Percentiles rank a stretch among this genome's conserved stretches.
Conservation (phyloP, 805 yeast species). For the Yamadazyma laniorum region DNA sequence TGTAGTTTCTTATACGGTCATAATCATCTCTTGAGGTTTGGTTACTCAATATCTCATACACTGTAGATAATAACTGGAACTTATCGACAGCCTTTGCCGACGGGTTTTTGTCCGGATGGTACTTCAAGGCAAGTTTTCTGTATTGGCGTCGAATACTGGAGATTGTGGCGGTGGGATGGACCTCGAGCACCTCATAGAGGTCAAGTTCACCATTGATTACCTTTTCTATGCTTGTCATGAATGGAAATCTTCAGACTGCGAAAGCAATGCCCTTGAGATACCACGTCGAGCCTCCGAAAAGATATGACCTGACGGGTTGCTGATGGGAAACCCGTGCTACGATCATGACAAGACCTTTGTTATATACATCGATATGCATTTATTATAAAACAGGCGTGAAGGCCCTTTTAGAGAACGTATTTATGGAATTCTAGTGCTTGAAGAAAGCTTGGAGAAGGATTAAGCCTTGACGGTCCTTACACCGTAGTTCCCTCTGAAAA, state of each 20-base stretch:
- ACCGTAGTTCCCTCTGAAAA: constrained; percentile 81
- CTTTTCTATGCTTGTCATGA: constrained; percentile 8
- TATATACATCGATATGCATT: not conserved
- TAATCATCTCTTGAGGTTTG: constrained; percentile 25
- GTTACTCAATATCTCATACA: constrained; percentile 31
- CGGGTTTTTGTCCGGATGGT: constrained; percentile 42
- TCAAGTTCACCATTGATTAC: constrained; percentile 25
- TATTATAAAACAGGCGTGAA: not conserved
- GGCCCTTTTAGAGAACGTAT: not conserved
- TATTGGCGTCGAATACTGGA: constrained; percentile 29
- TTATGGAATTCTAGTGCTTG: not conserved
- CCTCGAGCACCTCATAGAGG: constrained; percentile 25
- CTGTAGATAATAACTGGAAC: constrained; percentile 30
- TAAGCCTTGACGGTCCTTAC: constrained; percentile 71
- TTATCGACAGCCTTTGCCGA: constrained; percentile 23
- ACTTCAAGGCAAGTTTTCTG: constrained; percentile 33
- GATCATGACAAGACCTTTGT: no score
- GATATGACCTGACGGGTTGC: no score
- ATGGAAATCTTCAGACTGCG: no score
- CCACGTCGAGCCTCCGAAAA: no score
- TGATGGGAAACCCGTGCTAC: no score
- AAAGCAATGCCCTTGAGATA: no score
- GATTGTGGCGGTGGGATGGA: constrained; percentile 20
- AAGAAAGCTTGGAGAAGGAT: constrained; percentile 3
- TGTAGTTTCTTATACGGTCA: constrained; percentile 25